Evolutionary conservation across 768 basidiomycete species (phyloP).

Genomic region (Termitomyces bulborhizus): DNA sequence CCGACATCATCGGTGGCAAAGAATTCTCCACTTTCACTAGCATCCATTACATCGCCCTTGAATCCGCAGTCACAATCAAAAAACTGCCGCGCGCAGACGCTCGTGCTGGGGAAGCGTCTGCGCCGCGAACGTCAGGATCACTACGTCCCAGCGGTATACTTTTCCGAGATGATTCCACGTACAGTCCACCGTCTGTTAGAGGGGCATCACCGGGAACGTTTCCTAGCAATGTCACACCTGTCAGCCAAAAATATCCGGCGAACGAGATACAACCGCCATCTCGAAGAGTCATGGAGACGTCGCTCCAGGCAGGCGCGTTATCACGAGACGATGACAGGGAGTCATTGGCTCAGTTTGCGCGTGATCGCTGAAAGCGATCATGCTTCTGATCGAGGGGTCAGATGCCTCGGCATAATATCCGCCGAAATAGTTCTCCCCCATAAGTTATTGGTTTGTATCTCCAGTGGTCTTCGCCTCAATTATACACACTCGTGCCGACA

Average conservation of each 20-base stretch:
- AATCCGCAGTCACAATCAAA: constrained; percentile 48
- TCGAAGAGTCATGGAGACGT: constrained; percentile 29
- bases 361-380: constrained; percentile 17
- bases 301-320: constrained; percentile 17
- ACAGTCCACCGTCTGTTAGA: constrained; percentile 10
- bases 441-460: background rate
- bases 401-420: constrained; percentile 7
- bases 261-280: constrained; percentile 26
- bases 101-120: constrained; percentile 74
- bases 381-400: constrained; percentile 4
- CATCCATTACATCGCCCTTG: constrained; percentile 36
- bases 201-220: constrained; percentile 20
- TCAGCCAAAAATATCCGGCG: constrained; percentile 21
- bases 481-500: constrained; percentile 7
- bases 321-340: constrained; percentile 30
- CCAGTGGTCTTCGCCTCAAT: background rate
- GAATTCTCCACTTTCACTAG: constrained; percentile 30
- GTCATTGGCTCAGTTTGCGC: constrained; percentile 20
- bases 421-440: background rate
- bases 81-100: constrained; percentile 79
- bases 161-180: constrained; percentile 17
- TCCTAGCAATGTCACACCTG: constrained; percentile 16
- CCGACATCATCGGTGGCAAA: constrained; percentile 21
- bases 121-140: constrained; percentile 39
- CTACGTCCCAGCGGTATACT: constrained; percentile 35